Conservation (phyloP, 805 yeast genomes). For the Cephaloascus fragrans region DNA sequence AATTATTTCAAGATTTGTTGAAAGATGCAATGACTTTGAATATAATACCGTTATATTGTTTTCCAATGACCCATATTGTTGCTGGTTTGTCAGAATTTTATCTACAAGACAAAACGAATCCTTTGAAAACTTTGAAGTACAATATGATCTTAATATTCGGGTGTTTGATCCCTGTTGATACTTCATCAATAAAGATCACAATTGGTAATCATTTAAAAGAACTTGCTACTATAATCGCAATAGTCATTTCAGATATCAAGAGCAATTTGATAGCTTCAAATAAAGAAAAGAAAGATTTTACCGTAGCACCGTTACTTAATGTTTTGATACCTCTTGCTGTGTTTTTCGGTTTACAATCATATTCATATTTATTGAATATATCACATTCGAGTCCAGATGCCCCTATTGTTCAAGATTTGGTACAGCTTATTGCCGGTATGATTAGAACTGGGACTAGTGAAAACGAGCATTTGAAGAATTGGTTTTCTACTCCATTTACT, state of each 20-base stretch:
- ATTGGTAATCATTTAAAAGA: background rate
- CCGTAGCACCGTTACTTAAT: too few relatives aligned
- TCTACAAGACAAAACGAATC: background rate
- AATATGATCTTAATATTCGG: background rate
- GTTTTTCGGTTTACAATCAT: background rate
- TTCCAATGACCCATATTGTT: background rate
- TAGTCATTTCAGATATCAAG: constrained; percentile 14
- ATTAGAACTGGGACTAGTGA: background rate
- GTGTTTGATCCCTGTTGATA: background rate
- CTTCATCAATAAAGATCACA: background rate
- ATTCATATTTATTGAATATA: background rate
- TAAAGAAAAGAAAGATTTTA: background rate
- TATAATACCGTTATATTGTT: background rate
- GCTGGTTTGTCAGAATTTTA: background rate
- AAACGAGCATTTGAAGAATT: background rate
- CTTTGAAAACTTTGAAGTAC: background rate
- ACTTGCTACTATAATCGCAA: background rate
- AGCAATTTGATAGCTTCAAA: constrained; percentile 4
- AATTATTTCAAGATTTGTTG: too few relatives aligned
- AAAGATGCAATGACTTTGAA: too few relatives aligned
- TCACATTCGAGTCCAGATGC: too few relatives aligned
- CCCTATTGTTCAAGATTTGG: background rate
- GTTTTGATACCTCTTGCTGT: background rate
- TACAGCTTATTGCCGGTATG: background rate
- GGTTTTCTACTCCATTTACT: background rate